phyloP scores from a whole-genome alignment of 179 eudicot genomes.

The Pouteria campechiana region DNA sequence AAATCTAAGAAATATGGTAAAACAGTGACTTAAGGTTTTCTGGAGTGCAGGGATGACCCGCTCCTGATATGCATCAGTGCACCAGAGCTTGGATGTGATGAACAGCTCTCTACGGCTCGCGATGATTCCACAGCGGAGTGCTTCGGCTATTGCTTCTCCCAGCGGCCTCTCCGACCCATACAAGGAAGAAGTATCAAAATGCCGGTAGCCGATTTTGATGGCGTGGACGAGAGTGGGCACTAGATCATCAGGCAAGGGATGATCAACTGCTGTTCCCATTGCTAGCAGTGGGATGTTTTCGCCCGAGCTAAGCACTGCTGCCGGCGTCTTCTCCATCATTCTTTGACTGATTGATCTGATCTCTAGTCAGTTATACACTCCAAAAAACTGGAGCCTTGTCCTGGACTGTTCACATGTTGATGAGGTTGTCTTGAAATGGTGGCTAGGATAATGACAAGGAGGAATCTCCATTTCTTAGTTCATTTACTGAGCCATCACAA shows the following conservation, averaged over 20 bases:
- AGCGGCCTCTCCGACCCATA: slow-evolving; percentile 33
- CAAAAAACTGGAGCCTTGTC: too few species aligned
- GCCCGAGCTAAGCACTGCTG: too few species aligned
- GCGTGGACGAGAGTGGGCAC: slow-evolving; percentile 25
- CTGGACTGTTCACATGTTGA: too few species aligned
- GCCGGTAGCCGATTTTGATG: slow-evolving; percentile 33
- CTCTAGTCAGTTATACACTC: too few species aligned
- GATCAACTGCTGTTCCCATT: slow-evolving; percentile 34
- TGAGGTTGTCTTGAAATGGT: too few species aligned
- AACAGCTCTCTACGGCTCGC: slow-evolving; percentile 29
- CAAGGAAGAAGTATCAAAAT: slow-evolving; percentile 44
- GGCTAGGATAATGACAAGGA: too few species aligned
- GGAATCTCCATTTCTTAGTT: too few species aligned
- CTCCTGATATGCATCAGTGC: slow-evolving; percentile 30
- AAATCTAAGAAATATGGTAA: too few species aligned
- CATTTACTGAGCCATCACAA: too few species aligned
- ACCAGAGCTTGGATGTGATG: slow-evolving; percentile 50
- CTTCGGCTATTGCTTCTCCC: slow-evolving; percentile 38
- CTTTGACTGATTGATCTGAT: too few species aligned
- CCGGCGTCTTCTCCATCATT: too few species aligned
- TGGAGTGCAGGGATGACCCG: slow-evolving; percentile 24
- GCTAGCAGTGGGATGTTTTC: slow-evolving; percentile 32
- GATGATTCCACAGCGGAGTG: slow-evolving; percentile 16
- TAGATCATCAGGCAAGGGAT: slow-evolving; percentile 21
- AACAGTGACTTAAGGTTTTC: too few species aligned